Conservation (phyloP, 75 land plant species). For the Chamaecyparis obtusa region DNA sequence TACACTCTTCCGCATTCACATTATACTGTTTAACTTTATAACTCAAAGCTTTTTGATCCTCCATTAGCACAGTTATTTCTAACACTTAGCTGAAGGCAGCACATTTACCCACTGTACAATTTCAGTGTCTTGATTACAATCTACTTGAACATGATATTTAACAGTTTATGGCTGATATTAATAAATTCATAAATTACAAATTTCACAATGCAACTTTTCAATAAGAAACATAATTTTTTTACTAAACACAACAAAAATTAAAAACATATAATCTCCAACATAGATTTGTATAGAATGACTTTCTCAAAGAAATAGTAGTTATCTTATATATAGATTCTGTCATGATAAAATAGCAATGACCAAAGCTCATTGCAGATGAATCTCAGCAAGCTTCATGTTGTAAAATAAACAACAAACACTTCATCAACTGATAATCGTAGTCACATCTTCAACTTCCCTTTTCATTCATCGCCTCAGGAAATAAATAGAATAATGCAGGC, state of each 20-base stretch:
- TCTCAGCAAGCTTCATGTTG: neutral
- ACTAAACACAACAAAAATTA: too few species aligned
- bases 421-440: neutral
- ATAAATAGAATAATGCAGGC: too few species aligned
- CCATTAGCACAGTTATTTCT: neutral
- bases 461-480: neutral
- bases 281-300: neutral
- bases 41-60: neutral
- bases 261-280: neutral
- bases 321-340: too few species aligned
- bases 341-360: neutral
- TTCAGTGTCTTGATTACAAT: neutral
- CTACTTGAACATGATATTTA: neutral
- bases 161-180: neutral
- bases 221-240: neutral
- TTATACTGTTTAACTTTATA: neutral
- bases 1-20: neutral
- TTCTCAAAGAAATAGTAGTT: neutral
- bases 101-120: neutral
- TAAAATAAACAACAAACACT: neutral
- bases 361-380: neutral
- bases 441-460: neutral
- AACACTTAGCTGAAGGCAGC: neutral
- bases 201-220: neutral
- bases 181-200: too few species aligned